A percentile compares a stretch with the other conserved stretches of the same genome.
Evolutionary conservation across 176 grass and related monocot genomes (phyloP).

Genomic region (Eremochloa ophiuroides): DNA sequence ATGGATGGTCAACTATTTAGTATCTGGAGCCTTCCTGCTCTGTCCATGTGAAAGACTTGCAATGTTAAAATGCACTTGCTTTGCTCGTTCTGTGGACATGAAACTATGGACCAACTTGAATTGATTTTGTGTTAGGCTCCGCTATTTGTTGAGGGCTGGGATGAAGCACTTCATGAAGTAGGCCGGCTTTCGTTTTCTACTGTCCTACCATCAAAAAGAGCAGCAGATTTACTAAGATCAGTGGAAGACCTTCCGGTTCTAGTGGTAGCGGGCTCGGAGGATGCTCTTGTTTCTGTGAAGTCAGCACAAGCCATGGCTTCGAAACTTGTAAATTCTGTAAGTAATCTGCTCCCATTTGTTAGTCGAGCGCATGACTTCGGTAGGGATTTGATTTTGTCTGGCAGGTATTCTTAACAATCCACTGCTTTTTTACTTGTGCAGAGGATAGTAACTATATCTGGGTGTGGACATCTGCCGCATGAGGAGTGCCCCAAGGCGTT

Average conservation of each 20-base stretch:
- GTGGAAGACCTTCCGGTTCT: conserved; percentile 78
- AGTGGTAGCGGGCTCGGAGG: conserved; percentile 80
- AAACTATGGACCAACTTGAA: background rate
- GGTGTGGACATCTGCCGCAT: conserved; percentile 91
- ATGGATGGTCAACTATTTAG: background rate
- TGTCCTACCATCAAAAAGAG: conserved; percentile 69
- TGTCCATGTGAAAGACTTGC: background rate
- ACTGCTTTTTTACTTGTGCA: conserved; percentile 25
- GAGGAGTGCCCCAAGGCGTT: conserved; percentile 95
- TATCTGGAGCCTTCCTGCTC: background rate
- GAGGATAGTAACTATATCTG: conserved; percentile 85
- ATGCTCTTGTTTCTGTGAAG: conserved; percentile 79
- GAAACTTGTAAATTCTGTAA: conserved; percentile 86
- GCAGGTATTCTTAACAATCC: background rate
- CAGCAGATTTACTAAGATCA: conserved; percentile 67
- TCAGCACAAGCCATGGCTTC: conserved; percentile 86
- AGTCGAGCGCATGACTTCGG: background rate
- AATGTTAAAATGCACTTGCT: background rate
- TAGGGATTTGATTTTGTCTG: background rate
- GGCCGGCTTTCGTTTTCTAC: conserved; percentile 87
- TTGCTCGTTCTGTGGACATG: background rate
- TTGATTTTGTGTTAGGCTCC: conserved; percentile 55
- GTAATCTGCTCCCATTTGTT: background rate
- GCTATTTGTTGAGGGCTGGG: conserved; percentile 93
- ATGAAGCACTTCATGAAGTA: conserved; percentile 96